Percentiles rank a stretch among this genome's conserved stretches.
Evolutionary conservation across 805 yeast genomes (phyloP).

Genomic region (Pichia cephalocereana): DNA sequence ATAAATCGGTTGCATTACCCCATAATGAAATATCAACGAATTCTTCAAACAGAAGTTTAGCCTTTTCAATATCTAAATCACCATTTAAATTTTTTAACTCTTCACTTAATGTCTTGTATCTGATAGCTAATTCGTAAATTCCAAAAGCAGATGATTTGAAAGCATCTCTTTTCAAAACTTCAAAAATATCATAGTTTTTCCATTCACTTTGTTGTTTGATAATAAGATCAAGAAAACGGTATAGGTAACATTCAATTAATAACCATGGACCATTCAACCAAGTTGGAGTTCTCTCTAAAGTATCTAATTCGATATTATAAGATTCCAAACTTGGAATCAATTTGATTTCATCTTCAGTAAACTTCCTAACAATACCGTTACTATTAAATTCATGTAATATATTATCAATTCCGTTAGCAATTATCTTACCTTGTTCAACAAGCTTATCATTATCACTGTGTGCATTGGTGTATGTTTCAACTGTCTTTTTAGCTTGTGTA

Average conservation of each 20-base stretch:
- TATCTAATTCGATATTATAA: conserved; percentile 49
- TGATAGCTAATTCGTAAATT: conserved; percentile 68
- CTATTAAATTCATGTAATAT: conserved; percentile 36
- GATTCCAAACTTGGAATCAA: conserved; percentile 37
- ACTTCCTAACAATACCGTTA: conserved; percentile 36
- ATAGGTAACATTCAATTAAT: conserved; percentile 74
- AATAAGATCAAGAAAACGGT: conserved; percentile 48
- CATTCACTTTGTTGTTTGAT: conserved; percentile 35
- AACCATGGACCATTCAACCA: conserved; percentile 93
- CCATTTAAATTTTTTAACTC: background rate
- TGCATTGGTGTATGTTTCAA: conserved; percentile 16
- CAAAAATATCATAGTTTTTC: conserved; percentile 65
- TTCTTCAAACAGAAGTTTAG: conserved; percentile 63
- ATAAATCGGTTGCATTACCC: conserved; percentile 98
- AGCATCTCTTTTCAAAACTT: conserved; percentile 58
- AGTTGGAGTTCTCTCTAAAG: conserved; percentile 29
- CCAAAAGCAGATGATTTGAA: conserved; percentile 70
- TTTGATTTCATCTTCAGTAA: conserved; percentile 17
- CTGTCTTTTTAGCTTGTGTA: conserved; percentile 57
- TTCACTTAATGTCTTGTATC: conserved; percentile 38
- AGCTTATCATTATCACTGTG: conserved; percentile 9
- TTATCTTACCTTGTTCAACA: conserved; percentile 38
- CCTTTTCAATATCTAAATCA: conserved; percentile 30
- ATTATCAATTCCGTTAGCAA: conserved; percentile 32
- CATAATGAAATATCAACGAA: conserved; percentile 83